Base-by-base conservation (phyloP, 2,329 filamentous ascomycete species). In the Aspergillus neoniger region DNA sequence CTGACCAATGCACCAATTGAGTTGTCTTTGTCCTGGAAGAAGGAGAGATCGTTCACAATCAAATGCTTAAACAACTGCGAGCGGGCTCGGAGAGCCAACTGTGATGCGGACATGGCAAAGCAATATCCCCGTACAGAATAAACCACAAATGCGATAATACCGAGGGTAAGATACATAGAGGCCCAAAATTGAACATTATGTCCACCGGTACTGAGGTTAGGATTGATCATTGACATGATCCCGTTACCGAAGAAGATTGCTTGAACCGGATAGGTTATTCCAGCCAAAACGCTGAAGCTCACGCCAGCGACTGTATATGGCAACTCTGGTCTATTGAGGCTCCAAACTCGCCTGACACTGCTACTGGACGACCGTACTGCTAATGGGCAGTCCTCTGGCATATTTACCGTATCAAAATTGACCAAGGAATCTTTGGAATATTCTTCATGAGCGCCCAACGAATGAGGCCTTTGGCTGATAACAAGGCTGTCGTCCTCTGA, bases 191-290 rank as follows among this genome's bases (percentile, higher is more conserved):
- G 44, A 19, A 23, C 44, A 47, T 23, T 28, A 39, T 60, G 58
- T 7, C 58, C 50, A 21, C 55, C 61, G 6, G 55, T 63, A 19
- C 58, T 63, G 12, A 60, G 57, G 39, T 2, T 3, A 7, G 61
- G 47, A n/a, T 19, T 41, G n/a, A 61, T 36, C 17, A 63, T 63
- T 14, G 61, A 63, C 21, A 61, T 60, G 28, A 63, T 44, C 10
- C 58, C 61, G 28, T 63, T 63, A 1, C 61, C 61, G 28, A 63
- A 63, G 55, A 58, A 61, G n/a, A 60, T 58, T 6, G 61, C 58
- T 28, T 63, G 61, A 15, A 61, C 23, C 6, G 61, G 61, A 38
- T 56, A 63, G n/a, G 49, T 47, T 25, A 61, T 52, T n/a, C 61
- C 61, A 15, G 58, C 58, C 2, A 63, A 14, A 10, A 61, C 30